Evolutionary conservation across 1,284 basidiomycete species (phyloP).

Genomic region (Sporisorium graminicola): DNA sequence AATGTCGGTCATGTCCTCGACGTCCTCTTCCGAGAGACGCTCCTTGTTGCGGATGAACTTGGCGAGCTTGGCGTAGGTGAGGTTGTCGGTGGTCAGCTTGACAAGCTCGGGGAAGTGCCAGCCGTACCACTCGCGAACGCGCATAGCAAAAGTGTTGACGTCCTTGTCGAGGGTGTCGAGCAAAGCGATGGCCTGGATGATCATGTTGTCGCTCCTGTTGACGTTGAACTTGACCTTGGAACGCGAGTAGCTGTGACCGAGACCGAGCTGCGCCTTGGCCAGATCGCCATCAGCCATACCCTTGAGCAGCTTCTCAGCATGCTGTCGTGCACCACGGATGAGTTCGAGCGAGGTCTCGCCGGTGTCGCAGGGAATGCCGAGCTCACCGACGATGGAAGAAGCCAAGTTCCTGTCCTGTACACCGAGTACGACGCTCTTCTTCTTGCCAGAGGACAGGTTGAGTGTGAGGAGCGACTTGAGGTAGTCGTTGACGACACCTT

Average conservation of each 20-base stretch:
- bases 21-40: conserved; percentile 75
- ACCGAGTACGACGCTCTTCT: conserved; percentile 82
- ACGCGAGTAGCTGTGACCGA: conserved; percentile 96
- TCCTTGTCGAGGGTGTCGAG: conserved; percentile 99
- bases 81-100: conserved; percentile 96
- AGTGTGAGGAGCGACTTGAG: conserved; percentile 88
- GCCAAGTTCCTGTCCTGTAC: conserved; percentile 86
- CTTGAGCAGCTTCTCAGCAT: conserved; percentile 87
- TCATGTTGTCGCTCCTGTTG: conserved; percentile 99
- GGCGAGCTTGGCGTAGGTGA: conserved; percentile 90
- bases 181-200: conserved; percentile 96
- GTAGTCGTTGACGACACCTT: conserved; percentile 90
- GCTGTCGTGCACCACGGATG: conserved; percentile 91
- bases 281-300: conserved; percentile 91
- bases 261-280: conserved; percentile 85
- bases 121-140: conserved; percentile 99
- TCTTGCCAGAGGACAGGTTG: conserved; percentile 84
- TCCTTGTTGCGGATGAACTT: conserved; percentile 78
- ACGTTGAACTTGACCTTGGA: conserved; percentile 99
- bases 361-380: conserved; percentile 85
- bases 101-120: conserved; percentile 99
- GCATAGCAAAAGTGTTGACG: conserved; percentile 99
- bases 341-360: conserved; percentile 89
- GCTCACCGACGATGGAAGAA: conserved; percentile 82
- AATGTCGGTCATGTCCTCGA: conserved; percentile 84